Conservation (phyloP, 441 rosid genomes). For the Bocquillonia castaneifolia region DNA sequence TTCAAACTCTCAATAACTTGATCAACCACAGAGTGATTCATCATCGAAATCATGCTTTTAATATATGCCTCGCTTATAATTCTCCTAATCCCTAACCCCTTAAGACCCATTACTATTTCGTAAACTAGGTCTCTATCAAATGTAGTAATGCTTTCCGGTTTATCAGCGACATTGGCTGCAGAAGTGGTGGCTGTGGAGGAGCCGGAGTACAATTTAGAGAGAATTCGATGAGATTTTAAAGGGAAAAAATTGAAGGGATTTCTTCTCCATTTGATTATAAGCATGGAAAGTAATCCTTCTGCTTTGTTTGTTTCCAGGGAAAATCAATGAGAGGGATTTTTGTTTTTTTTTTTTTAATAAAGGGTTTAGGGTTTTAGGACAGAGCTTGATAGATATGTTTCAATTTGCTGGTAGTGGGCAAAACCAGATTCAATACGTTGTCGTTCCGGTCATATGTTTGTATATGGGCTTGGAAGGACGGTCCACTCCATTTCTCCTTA, state of each 20-base stretch:
- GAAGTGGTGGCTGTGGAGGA: slow-evolving; percentile 37
- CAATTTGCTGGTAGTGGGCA: too few species aligned
- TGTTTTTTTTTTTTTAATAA: too few species aligned
- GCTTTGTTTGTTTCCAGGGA: slow-evolving; percentile 9
- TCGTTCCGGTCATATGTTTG: too few species aligned
- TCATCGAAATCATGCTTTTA: slow-evolving; percentile 28
- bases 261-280: slow-evolving; percentile 39
- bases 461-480: too few species aligned
- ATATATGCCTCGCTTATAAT: slow-evolving; percentile 34
- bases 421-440: too few species aligned
- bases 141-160: slow-evolving; percentile 17
- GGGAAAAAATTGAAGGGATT: slow-evolving; percentile 27
- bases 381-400: too few species aligned
- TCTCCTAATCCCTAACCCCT: slow-evolving; percentile 36
- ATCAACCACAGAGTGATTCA: slow-evolving; percentile 45
- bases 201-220: slow-evolving; percentile 36
- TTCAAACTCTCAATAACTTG: slow-evolving; percentile 38
- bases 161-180: slow-evolving; percentile 27
- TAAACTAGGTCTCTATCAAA: slow-evolving; percentile 27
- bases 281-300: slow-evolving; percentile 39
- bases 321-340: neutral
- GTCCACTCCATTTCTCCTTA: too few species aligned
- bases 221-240: slow-evolving; percentile 30
- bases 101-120: slow-evolving; percentile 41
- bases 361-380: too few species aligned